Percentiles rank a stretch among this genome's conserved stretches.
Conservation (phyloP, 176 grass and related monocot genomes). For the Cymbopogon citratus region DNA sequence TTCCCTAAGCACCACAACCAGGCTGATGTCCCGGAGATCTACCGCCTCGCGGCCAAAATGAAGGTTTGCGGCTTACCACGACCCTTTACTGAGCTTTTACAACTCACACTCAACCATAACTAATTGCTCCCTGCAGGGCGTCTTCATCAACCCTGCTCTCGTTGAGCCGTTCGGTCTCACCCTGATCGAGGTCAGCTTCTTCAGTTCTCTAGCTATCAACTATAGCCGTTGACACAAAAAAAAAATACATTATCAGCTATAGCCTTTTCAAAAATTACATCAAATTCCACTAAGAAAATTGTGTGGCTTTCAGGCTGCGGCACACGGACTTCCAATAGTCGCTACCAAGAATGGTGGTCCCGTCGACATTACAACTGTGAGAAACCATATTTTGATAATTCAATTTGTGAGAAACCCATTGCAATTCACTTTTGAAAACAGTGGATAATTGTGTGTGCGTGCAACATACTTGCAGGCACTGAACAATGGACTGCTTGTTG, state of each 20-base stretch:
- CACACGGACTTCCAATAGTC: constrained; percentile 94
- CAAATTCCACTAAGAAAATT: not conserved
- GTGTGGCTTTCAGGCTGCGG: constrained; percentile 56
- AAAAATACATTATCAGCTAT: not conserved
- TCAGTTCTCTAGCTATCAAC: not conserved
- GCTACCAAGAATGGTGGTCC: constrained; percentile 97
- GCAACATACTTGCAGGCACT: constrained; percentile 45
- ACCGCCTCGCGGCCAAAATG: constrained; percentile 74
- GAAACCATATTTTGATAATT: not conserved
- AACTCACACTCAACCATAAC: not conserved
- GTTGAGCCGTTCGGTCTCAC: constrained; percentile 98
- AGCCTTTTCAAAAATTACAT: not conserved
- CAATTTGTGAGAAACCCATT: not conserved
- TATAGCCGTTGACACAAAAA: not conserved
- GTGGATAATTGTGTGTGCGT: not conserved
- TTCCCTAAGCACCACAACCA: constrained; percentile 97
- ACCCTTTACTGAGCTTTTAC: not conserved
- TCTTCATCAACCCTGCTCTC: constrained; percentile 98
- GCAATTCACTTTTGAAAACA: not conserved
- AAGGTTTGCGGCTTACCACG: constrained; percentile 42
- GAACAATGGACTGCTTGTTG: constrained; percentile 76
- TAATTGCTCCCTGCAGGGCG: constrained; percentile 45
- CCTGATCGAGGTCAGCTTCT: constrained; percentile 70
- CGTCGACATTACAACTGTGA: constrained; percentile 85
- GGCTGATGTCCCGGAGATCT: constrained; percentile 89